Evolutionary conservation across 2,329 filamentous ascomycete species (phyloP), one percentile per base, ranked within the genome.

Genomic region (Onygenales sp.): DNA sequence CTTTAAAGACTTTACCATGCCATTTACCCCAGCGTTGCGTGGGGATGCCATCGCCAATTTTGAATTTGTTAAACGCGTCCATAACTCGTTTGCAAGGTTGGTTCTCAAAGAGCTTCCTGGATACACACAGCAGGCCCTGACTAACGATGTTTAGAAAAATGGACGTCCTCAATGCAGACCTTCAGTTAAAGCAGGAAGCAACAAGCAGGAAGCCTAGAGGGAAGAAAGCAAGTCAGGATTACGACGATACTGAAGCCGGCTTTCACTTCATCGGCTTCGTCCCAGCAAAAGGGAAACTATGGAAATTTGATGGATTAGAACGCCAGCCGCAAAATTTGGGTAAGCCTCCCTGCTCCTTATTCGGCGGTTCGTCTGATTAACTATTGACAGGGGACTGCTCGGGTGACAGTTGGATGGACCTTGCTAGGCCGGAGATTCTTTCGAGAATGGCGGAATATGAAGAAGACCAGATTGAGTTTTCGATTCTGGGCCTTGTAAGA

Each of bases 191-290:
- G 52, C 70, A 70, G 55, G 67, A 73, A 54, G 67, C 70, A 2
- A 72, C 68, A 39, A 76, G 68, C 55, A 67, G 60, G 53, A 60
- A 63, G 34, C 66, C 61, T 32, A 63, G 64, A 11, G 55, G 56
- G 27, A 54, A 42, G 3, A 68, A 69, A 40, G n/a, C 17, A n/a
- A 70, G 72, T 36, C 74, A 74, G 47, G 72, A 70, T 10, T 67
- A 70, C n/a, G 66, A 70, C 4, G 72, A 78, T 6, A 70, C 77
- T 0, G 80, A 87, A n/a, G 77, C 80, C 10, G 84, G 81, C 0
- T 93, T 86, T 64, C 92, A 97, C 65, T 97, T 93, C 67, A 86
- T 95, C 58, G 91, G 90, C 6, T 95, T 92, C 64, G 83, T 96
- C 33, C 88, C 88, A 2, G 79, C 83, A 11, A 76, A 79, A n/a